Conservation (phyloP, 2,329 filamentous ascomycete species). For the Pestalotiopsis sp. region DNA sequence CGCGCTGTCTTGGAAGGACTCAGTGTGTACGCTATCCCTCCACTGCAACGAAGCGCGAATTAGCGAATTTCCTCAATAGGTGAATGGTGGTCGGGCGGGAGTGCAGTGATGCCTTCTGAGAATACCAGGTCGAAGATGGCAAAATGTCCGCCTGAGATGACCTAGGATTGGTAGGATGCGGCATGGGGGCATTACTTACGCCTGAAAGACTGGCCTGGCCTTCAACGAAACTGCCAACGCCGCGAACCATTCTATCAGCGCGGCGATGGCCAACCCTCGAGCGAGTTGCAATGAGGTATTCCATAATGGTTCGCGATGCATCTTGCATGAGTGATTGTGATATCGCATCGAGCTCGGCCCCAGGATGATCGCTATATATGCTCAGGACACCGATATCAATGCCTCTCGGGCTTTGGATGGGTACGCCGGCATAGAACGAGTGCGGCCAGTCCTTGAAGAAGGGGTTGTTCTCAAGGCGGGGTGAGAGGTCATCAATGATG, state of each 20-base stretch:
- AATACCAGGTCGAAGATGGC: no score
- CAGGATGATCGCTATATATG: conserved; percentile 13
- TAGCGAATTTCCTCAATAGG: no score
- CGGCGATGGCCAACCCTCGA: conserved; percentile 14
- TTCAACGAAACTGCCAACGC: conserved; percentile 24
- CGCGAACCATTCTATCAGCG: conserved; percentile 22
- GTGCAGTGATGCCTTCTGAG: no score
- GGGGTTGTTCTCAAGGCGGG: conserved; percentile 25
- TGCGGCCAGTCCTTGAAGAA: conserved; percentile 14
- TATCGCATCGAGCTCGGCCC: neutral
- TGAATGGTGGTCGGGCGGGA: no score
- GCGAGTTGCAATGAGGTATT: conserved; percentile 16
- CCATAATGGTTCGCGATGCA: conserved; percentile 16
- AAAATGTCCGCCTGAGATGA: no score
- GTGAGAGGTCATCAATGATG: conserved; percentile 34
- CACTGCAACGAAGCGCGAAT: neutral
- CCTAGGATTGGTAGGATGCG: no score
- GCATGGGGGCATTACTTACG: no score
- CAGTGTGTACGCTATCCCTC: conserved; percentile 11
- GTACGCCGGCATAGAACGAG: conserved; percentile 20
- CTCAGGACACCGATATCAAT: conserved; percentile 20
- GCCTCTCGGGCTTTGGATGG: conserved; percentile 15
- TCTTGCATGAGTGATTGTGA: conserved; percentile 14
- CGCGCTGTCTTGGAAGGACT: conserved; percentile 16
- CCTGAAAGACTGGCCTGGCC: conserved; percentile 20